Base-by-base conservation (phyloP, 2,329 filamentous ascomycete genomes). In the Xylaria sp. region DNA sequence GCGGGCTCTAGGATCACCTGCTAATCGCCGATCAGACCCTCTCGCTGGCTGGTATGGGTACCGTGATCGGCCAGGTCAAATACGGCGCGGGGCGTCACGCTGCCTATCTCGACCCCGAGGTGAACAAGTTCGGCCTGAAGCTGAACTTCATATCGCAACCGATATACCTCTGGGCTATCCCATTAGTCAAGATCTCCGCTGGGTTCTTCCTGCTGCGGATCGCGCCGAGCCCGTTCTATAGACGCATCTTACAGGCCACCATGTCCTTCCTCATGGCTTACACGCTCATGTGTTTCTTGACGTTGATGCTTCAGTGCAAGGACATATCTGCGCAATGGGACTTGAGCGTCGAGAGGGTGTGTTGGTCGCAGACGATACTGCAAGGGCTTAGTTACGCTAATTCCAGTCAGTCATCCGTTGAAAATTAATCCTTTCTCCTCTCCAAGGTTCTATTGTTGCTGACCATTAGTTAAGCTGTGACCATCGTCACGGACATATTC, bases 261-360 rank as follows among this genome's bases (percentile, higher is more conserved):
- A 75, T 78, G 66, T 52, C 54, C 4, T 73, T 74, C 38, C 71
- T 74, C 61, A 50, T 61, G 3, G 56, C 65, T 1, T 71, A 71
- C 42, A 72, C 69, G 0, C 63, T 67, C 4, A 64, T 55, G 8
- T 70, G 70, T 21, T 72, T 75, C 50, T 69, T 79, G 66, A 80
- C 78, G 0, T 56, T 81, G 1, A 51, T 81, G 1, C 63, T 80
- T 1, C 78, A 82, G 53, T 82, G 80, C 44, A 72, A 70, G 5
- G 71, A 81, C 39, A 64, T 81, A 1, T 69, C 72, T 5, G 56
- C 75, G 0, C 69, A 74, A 22, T 82, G 78, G 78, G 76, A 82
- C 56, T 41, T 38, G 0, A 63, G 61, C 0, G 67, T 75, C 1
- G 62, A 70, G 8, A 66, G 71, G 0, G 72, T 66, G 1, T 82